Evolutionary conservation across 1,139 yeast species (phyloP), one percentile per base, ranked within the genome.

Genomic region (Sugiyamaella japonica): DNA sequence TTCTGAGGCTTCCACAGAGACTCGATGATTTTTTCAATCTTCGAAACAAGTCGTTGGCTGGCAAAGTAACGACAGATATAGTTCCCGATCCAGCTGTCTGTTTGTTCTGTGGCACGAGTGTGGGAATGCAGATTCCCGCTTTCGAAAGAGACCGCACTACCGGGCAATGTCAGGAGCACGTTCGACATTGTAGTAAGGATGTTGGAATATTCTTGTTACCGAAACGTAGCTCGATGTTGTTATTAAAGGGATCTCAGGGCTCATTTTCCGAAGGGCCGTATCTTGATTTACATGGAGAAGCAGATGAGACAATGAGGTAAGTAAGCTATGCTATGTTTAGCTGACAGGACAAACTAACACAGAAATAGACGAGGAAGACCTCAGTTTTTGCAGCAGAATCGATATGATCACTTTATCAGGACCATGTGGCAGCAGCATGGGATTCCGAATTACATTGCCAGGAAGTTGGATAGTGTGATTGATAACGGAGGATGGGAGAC

Each of bases 401-500:
- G 90, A 50, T 93, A 90, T 66, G 83, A 85, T 44, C 82, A 84
- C 48, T 79, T 91, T 57, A 79, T 80, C 16, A 77, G 85, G 55
- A 80, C 79, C 37, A 74, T 88, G 48, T 87, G 97, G 91, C 75
- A 91, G 23, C 86, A 82, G 57, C 95, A 90, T 66, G 88, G 87
- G 64, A 76, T 89, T 12, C 85, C 90, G 1, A 89, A 89, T 62
- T 77, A 79, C 54, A 84, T 91, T 45, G 91, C 89, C 1, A 77
- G 98, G 61, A 84, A 83, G 60, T 76, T 93, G 34, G 97, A 91
- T 63, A 82, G 85, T 46, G 82, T 80, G 7, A 72, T 85, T 37
- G 98, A 93, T 70, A 82, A 87, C 36, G 98, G 98, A 10, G 98
- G 98, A 1, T 93, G 99, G 99, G 95, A 87, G 63, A 89, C 97